Conservation (phyloP, 2,329 filamentous ascomycete species). For the Sporothrix variecibatus region DNA sequence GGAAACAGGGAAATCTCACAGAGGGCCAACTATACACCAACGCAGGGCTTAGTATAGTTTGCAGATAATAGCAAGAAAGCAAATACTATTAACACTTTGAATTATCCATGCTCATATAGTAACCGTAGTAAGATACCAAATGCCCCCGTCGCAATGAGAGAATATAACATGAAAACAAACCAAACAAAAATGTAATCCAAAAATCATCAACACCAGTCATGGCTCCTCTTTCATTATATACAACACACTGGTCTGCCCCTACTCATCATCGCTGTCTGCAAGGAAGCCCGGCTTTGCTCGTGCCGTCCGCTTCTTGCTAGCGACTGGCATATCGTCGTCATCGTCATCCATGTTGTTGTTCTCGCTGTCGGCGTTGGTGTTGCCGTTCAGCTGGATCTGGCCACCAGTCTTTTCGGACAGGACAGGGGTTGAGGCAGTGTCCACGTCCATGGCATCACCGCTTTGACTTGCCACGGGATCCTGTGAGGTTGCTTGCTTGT, state of each 20-base stretch:
- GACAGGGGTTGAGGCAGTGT: conserved; percentile 37
- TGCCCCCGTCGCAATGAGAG: not conserved
- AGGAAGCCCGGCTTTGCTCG: conserved; percentile 57
- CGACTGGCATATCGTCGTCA: conserved; percentile 45
- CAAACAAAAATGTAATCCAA: not conserved
- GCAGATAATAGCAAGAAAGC: not conserved
- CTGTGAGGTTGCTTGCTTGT: too few species aligned
- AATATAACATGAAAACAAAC: not conserved
- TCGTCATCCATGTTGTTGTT: conserved; percentile 35
- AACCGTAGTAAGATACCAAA: not conserved
- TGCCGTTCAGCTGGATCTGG: conserved; percentile 21
- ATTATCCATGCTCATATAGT: not conserved
- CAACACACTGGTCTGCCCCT: conserved; percentile 31
- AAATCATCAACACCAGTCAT: not conserved
- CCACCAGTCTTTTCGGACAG: conserved; percentile 25
- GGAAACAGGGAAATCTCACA: not conserved
- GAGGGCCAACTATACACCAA: not conserved
- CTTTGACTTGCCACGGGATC: conserved; percentile 18
- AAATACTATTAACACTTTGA: not conserved
- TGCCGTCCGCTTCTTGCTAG: conserved; percentile 41
- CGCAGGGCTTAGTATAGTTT: not conserved
- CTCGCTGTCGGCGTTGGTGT: conserved; percentile 9
- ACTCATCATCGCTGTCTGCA: conserved; percentile 62
- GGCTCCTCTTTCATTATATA: not conserved
- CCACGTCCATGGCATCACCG: conserved; percentile 37